Evolutionary conservation across 163 green algal genomes (phyloP).

Genomic region (Botryococcus braunii): DNA sequence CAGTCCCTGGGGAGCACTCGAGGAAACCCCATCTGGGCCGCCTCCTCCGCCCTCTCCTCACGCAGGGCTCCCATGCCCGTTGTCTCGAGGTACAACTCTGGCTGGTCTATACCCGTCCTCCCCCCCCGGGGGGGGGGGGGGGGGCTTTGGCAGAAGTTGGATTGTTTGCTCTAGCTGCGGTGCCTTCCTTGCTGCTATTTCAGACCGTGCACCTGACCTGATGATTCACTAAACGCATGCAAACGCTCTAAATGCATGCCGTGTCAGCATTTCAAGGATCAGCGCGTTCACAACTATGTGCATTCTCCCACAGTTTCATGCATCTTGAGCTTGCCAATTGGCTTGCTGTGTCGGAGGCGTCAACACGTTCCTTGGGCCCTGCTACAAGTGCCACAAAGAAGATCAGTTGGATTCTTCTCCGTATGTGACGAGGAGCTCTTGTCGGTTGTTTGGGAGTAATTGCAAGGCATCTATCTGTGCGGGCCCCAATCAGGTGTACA

Average conservation of each 20-base stretch:
- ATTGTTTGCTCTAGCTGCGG: not conserved
- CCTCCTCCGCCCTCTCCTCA: constrained; percentile 28
- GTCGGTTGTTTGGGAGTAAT: not conserved
- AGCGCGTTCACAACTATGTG: no score
- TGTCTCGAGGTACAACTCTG: constrained; percentile 31
- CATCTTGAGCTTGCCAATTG: no score
- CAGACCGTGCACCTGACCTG: not conserved
- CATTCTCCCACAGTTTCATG: no score
- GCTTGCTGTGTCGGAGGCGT: no score
- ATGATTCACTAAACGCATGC: not conserved
- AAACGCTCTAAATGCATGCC: not conserved
- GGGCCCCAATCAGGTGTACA: not conserved
- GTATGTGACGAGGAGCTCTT: not conserved
- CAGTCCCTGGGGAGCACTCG: constrained; percentile 49
- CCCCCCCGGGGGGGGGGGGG: not conserved
- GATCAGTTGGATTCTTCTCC: no score
- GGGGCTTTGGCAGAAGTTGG: not conserved
- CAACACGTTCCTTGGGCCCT: no score
- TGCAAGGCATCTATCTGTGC: not conserved
- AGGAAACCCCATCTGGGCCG: constrained; percentile 54
- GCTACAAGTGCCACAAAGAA: no score
- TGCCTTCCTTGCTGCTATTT: not conserved
- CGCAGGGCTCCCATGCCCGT: not conserved
- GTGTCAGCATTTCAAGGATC: no score
- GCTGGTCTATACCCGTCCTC: not conserved